Evolutionary conservation across 164 flowering plant species (phyloP).

Genomic region (Tinospora cordifolia): DNA sequence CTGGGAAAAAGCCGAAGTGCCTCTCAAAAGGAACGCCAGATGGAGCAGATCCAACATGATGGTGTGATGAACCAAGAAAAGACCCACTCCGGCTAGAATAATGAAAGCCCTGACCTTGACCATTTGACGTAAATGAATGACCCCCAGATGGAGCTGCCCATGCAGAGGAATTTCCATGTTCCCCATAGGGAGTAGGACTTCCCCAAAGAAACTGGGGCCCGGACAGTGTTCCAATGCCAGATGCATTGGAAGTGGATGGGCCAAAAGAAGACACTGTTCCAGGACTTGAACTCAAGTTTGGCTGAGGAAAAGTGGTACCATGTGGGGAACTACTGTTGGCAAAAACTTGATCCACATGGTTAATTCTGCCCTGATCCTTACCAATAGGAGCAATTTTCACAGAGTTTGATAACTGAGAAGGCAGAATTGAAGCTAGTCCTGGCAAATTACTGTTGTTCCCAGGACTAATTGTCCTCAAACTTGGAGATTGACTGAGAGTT

Average conservation of each 20-base stretch:
- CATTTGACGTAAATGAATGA: slow-evolving; percentile 44
- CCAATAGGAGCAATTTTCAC: slow-evolving; percentile 66
- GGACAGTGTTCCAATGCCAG: slow-evolving; percentile 56
- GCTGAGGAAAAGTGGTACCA: slow-evolving; percentile 40
- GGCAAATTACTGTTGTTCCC: slow-evolving; percentile 42
- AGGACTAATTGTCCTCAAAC: slow-evolving; percentile 47
- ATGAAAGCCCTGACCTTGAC: slow-evolving; percentile 45
- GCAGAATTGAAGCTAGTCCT: slow-evolving; percentile 68
- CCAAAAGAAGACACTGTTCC: slow-evolving; percentile 49
- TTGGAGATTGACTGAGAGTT: slow-evolving; percentile 49
- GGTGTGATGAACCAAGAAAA: slow-evolving; percentile 39
- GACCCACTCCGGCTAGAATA: slow-evolving; percentile 37
- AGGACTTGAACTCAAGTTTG: slow-evolving; percentile 34
- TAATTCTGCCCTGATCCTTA: slow-evolving; percentile 49
- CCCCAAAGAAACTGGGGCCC: slow-evolving; percentile 97
- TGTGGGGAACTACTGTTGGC: slow-evolving; percentile 27
- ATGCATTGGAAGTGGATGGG: slow-evolving; percentile 49
- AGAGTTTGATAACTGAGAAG: slow-evolving; percentile 45
- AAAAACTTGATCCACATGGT: slow-evolving; percentile 38
- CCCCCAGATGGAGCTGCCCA: slow-evolving; percentile 48
- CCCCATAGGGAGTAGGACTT: slow-evolving; percentile 53
- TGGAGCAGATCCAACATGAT: slow-evolving; percentile 96
- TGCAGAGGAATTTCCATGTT: slow-evolving; percentile 40
- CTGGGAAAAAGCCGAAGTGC: slow-evolving; percentile 59
- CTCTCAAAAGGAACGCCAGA: slow-evolving; percentile 64